Evolutionary conservation across 2,329 filamentous ascomycete species (phyloP), one percentile per base, ranked within the genome.

Genomic region (Exophiala oligosperma): DNA sequence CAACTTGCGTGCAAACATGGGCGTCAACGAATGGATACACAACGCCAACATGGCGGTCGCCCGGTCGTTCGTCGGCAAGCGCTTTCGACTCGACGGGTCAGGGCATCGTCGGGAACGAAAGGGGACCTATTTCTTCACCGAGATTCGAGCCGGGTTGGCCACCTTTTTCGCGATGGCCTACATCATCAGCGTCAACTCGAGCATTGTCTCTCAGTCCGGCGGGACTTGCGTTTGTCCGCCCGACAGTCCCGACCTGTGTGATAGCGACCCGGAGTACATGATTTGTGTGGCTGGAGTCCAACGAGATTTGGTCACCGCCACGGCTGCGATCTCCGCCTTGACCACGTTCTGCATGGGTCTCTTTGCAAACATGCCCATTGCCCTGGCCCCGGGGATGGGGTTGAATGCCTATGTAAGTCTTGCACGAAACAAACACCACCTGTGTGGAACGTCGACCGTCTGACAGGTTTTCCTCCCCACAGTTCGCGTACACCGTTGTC

Each of bases 141-240:
- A 96, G 76, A 79, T 95, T 54, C 87, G 91, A 61, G 91, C 89
- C 59, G 91, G 91, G 49, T 76, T 95, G 38, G 90, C 90, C 26
- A 92, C 89, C 2, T 90, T 90, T 70, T 86, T 88, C 54, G 89
- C 88, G 2, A 91, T 92, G 90, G 88, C 89, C 12, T 93, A 92
- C 71, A 91, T 92, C 75, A 89, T 90, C 71, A 83, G 83, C 66
- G 81, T 81, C 59, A 77, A 94, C 83, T 80, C 86, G 9, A 84
- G 84, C 21, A 87, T 96, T 49, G 82, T 92, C 11, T 84, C 87
- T 49, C 83, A 90, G 61, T 84, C 81, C 7, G 88, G 88, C 62
- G 90, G 90, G 56, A 91, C 89, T 17, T 94, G 90, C 67, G 84
- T 91, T 32, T 94, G 90, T 71, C 68, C 76, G 46, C 74, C 75